phyloP scores from a whole-genome alignment of 2,329 filamentous ascomycete species.

The Stagonosporopsis rhizophila region DNA sequence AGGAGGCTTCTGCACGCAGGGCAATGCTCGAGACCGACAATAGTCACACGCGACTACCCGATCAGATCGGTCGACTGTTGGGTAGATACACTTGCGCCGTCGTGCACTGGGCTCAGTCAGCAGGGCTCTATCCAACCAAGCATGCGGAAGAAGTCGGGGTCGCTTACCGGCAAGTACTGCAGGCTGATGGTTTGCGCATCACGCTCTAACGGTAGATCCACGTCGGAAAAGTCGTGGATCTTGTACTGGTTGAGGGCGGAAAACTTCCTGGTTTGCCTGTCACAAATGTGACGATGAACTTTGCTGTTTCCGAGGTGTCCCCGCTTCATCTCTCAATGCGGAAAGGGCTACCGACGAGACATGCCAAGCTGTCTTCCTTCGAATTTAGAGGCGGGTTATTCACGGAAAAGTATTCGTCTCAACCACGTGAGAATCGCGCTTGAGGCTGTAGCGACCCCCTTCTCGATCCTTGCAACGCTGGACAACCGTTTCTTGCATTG shows the following conservation, averaged over 20 bases:
- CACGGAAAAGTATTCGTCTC: slow-evolving; percentile 24
- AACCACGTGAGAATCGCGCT: slow-evolving; percentile 7
- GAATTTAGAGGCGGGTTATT: slow-evolving; percentile 26
- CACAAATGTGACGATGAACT: slow-evolving; percentile 12
- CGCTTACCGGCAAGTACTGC: slow-evolving; percentile 32
- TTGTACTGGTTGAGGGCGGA: slow-evolving; percentile 23
- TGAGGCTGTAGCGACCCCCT: slow-evolving; percentile 2
- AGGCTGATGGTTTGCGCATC: slow-evolving; percentile 37
- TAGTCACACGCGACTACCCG: slow-evolving; percentile 27
- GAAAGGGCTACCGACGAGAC: neutral
- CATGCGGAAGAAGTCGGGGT: slow-evolving; percentile 3
- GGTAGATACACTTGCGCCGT: slow-evolving; percentile 34
- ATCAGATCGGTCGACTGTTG: slow-evolving; percentile 17
- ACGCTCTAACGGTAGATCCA: slow-evolving; percentile 10
- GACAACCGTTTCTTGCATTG: neutral
- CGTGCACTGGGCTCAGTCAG: slow-evolving; percentile 27
- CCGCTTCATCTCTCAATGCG: slow-evolving; percentile 8
- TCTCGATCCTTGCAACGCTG: neutral
- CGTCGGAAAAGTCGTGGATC: slow-evolving; percentile 17
- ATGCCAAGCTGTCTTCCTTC: slow-evolving; percentile 8
- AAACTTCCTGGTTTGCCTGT: slow-evolving; percentile 21
- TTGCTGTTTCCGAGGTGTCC: slow-evolving; percentile 13
- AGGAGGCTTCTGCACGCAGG: slow-evolving; percentile 31
- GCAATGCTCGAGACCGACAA: slow-evolving; percentile 28
- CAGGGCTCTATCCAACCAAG: slow-evolving; percentile 2